Evolutionary conservation across 2,329 filamentous ascomycete genomes (phyloP), one percentile per base, ranked within the genome.

Genomic region (Diplodia seriata): DNA sequence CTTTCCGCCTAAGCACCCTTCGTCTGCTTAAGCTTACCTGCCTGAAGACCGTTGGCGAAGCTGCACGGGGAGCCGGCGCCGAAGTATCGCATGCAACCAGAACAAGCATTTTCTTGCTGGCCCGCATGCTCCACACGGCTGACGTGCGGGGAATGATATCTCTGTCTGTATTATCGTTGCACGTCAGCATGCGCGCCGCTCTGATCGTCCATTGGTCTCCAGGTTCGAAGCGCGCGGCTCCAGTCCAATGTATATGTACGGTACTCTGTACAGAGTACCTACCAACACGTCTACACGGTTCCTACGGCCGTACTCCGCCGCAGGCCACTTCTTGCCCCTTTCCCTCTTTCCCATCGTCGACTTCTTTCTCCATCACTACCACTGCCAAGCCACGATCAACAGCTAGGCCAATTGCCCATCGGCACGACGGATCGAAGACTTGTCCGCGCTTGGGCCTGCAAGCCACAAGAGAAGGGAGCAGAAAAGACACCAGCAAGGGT

Each of bases 51-150:
- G 11, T 38, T 38, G 36, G 36, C 36, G 36, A 38, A 11, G 36
- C 36, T 38, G 36, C 36, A 38, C 56, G 56, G 26, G 11, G 15
- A 38, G 8, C 23, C 56, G 56, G 57, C 57, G 57, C 57, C 15
- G 18, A 61, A 61, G 40, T 61, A 61, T 61, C 57, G 57, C 40
- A 43, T 61, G 57, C 57, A 50, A 33, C 31, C 57, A 49, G 26
- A 61, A 23, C 40, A 36, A 61, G 57, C 40, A 49, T 59, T 18
- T 26, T 26, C 26, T 26, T 26, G 26, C 26, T 26, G 26, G 26
- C 26, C 26, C 26, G 26, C 26, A 26, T 4, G 26, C 26, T 26
- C 20, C 40, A 12, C 11, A 29, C 40, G 29, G 9, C 36, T 38
- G 36, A 11, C 36, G 36, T 59, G 54, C 20, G 54, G 36, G 54